Base-by-base conservation (phyloP, 148 eudicot species). In the Rhododendron molle region DNA sequence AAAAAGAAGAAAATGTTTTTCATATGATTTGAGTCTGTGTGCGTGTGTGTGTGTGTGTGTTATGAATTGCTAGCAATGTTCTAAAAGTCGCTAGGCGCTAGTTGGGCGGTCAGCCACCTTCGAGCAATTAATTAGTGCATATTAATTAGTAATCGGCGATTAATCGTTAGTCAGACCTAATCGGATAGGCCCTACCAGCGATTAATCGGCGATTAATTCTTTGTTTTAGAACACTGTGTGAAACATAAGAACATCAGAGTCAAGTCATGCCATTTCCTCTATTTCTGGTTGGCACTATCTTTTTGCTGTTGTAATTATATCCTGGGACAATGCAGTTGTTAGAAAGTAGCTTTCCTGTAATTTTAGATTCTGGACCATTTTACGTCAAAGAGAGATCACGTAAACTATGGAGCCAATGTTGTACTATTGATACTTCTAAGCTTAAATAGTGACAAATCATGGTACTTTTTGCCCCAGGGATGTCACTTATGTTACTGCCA, bases 401-500 rank as follows among this genome's bases (percentile, higher is more conserved):
- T 14, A 38, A 20, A 36, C 72, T 65, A 16, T 83, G 56, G 58
- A 28, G 32, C 71, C 16, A 40, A 83, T 69, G 40, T 40, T 69
- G 58, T 69, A 28, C 71, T 21, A 10, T 18, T 47, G 47, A 16
- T 49, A 7, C 65, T 50, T 28, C 13, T 50, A 28, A 80, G 32
- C 32, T 38, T 34, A 81, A 73, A 49, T 83, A 30, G 16, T 77
- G 81, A 36, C 43, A 58, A 71, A 54, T 82, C 78, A 81, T 40
- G 82, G 5, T 83, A 78, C 81, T 56, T 77, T 87, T 84, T 79
- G 79, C 83, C 88, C 87, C 93, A 97, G 99, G 90, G 99, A 95
- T 88, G 90, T 95, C 83, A 91, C 93, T 78, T 95, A 97, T 85
- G 95, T 97, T 85, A 91, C 96, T 84, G 89, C 99, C 67, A 97